phyloP scores from a whole-genome alignment of 176 grass and related monocot genomes.

The Bolboschoenus planiculmis region DNA sequence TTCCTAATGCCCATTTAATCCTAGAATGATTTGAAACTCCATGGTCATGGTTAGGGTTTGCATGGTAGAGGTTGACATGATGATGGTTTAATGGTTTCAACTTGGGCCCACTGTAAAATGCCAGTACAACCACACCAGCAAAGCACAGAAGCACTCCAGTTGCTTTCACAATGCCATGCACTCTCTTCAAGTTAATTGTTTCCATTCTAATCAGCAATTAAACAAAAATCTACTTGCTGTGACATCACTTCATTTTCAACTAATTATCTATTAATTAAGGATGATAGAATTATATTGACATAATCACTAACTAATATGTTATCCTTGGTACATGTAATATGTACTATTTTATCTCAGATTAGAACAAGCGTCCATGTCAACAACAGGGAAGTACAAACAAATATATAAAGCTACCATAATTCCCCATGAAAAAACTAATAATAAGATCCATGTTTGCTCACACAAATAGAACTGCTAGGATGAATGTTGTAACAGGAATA shows the following conservation, averaged over 20 bases:
- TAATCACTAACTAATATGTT: no score
- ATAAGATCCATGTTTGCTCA: not conserved
- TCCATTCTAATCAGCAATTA: constrained; percentile 39
- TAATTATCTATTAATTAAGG: no score
- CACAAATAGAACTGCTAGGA: constrained; percentile 69
- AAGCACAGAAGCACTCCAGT: constrained; percentile 49
- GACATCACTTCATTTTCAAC: not conserved
- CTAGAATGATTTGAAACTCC: not conserved
- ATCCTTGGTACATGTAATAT: no score
- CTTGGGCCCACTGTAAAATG: constrained; percentile 55
- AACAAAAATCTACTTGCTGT: no score
- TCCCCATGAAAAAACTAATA: no score
- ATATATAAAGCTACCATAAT: no score
- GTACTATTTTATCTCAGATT: no score
- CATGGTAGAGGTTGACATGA: constrained; percentile 23
- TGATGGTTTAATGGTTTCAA: constrained; percentile 51
- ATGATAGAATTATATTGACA: no score
- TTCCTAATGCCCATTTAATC: constrained; percentile 44
- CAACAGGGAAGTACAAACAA: no score
- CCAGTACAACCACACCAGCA: constrained; percentile 46
- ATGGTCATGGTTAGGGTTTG: not conserved
- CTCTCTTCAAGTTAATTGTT: constrained; percentile 45
- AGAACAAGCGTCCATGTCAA: no score
- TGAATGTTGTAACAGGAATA: constrained; percentile 62
- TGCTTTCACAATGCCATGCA: constrained; percentile 43